These are phyloP conservation scores for Aphanomyces invadans DNA, from an alignment of 352 stramenopile species.

Conservation along the genomic window DNA sequence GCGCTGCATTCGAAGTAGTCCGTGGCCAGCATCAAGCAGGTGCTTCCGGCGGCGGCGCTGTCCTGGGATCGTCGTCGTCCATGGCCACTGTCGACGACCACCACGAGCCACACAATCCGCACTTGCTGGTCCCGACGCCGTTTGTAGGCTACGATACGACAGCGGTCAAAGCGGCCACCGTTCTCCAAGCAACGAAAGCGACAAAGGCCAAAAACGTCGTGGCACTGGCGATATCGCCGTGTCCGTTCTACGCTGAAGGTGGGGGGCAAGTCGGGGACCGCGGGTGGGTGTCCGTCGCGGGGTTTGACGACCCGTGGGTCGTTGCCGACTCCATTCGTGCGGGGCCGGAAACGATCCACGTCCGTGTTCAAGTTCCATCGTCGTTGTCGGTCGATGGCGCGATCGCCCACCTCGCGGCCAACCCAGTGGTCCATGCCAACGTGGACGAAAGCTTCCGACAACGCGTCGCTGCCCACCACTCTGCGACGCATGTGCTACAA, in stretches of 20 bases:
- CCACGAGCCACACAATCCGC: background rate
- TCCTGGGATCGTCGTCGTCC: background rate
- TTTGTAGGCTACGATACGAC: slow-evolving; percentile 62
- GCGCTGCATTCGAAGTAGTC: slow-evolving; percentile 36
- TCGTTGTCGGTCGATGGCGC: slow-evolving; percentile 27
- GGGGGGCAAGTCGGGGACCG: slow-evolving; percentile 70
- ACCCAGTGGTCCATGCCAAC: slow-evolving; percentile 30
- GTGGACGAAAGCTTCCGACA: slow-evolving; percentile 46
- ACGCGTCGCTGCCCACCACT: slow-evolving; percentile 62
- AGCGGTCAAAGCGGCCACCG: slow-evolving; percentile 28
- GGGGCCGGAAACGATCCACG: slow-evolving; percentile 35
- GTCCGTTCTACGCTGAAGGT: slow-evolving; percentile 69
- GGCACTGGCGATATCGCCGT: slow-evolving; percentile 44
- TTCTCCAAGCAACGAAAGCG: slow-evolving; percentile 36
- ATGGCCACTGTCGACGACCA: background rate
- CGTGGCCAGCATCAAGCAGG: background rate
- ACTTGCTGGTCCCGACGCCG: slow-evolving; percentile 7
- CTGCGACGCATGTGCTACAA: slow-evolving; percentile 72
- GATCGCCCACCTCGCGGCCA: slow-evolving; percentile 27
- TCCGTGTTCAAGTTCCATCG: slow-evolving; percentile 39
- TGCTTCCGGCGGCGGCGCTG: slow-evolving; percentile 26
- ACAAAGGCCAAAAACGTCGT: slow-evolving; percentile 24
- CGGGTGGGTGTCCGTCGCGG: slow-evolving; percentile 29
- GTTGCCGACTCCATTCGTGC: slow-evolving; percentile 45
- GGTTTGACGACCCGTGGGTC: background rate